Evolutionary conservation across 116 monocot species (phyloP).

Genomic region (Iris pallida): DNA sequence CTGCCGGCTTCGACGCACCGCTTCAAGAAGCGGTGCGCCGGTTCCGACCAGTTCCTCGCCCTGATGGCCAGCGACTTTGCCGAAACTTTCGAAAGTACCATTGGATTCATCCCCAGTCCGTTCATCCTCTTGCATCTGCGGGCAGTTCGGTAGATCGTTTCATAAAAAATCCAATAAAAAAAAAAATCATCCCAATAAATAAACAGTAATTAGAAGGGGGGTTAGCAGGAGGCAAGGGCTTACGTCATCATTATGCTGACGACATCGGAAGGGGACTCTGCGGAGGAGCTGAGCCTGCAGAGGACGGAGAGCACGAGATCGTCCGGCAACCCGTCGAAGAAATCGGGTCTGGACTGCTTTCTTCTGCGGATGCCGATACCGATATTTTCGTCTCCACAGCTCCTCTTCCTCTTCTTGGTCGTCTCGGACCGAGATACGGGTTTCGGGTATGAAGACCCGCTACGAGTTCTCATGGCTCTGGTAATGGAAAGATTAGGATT

Average conservation of each 20-base stretch:
- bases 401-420: neutral
- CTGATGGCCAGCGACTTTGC: slow-evolving; percentile 14
- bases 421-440: neutral
- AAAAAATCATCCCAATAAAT: neutral
- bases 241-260: slow-evolving; percentile 37
- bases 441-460: slow-evolving; percentile 2
- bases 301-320: slow-evolving; percentile 52
- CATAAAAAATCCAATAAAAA: neutral
- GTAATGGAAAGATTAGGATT: slow-evolving; percentile 1
- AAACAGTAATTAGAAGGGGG: neutral
- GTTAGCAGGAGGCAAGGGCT: neutral
- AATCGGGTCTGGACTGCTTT: slow-evolving; percentile 14
- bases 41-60: slow-evolving; percentile 36
- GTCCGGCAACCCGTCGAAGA: slow-evolving; percentile 56
- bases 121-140: slow-evolving; percentile 45
- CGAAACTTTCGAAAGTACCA: slow-evolving; percentile 27
- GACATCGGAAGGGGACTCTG: slow-evolving; percentile 44
- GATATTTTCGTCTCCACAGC: neutral
- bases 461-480: slow-evolving; percentile 10
- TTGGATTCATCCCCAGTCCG: slow-evolving; percentile 11
- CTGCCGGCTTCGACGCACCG: slow-evolving; percentile 36
- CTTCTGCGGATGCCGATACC: neutral
- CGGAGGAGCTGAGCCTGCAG: slow-evolving; percentile 36
- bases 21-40: slow-evolving; percentile 25
- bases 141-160: neutral